Percentiles rank a stretch among this genome's conserved stretches.
phyloP scores from a whole-genome alignment of 257 asterid genomes.

The Solanum tarapatanum region DNA sequence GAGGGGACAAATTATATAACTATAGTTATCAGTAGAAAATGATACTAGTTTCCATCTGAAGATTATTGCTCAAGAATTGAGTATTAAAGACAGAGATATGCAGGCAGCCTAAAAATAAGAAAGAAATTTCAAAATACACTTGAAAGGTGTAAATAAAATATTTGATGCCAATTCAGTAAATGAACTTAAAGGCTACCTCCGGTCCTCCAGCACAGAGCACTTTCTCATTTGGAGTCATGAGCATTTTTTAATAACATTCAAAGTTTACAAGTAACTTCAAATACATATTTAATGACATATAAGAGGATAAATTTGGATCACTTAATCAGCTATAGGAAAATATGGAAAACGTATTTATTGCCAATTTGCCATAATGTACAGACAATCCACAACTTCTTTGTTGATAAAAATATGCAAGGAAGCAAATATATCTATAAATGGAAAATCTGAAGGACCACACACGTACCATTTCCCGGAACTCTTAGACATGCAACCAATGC shows the following conservation, averaged over 20 bases:
- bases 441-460: neutral
- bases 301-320: neutral
- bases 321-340: neutral
- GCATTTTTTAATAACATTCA: neutral
- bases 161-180: neutral
- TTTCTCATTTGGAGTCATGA: neutral
- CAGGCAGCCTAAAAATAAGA: neutral
- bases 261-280: neutral
- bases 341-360: neutral
- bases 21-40: neutral
- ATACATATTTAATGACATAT: neutral
- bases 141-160: neutral
- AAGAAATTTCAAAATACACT: neutral
- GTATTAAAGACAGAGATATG: neutral
- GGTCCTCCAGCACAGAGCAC: neutral
- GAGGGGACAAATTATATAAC: neutral
- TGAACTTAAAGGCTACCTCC: neutral
- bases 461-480: constrained; percentile 83
- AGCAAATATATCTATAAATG: neutral
- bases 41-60: neutral
- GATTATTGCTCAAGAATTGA: neutral
- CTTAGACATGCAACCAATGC: constrained; percentile 69
- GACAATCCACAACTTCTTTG: neutral
- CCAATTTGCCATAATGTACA: neutral
- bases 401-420: neutral